These are phyloP conservation scores for Limonium bicolor DNA, from an alignment of 148 eudicot species.

Conservation along the genomic window DNA sequence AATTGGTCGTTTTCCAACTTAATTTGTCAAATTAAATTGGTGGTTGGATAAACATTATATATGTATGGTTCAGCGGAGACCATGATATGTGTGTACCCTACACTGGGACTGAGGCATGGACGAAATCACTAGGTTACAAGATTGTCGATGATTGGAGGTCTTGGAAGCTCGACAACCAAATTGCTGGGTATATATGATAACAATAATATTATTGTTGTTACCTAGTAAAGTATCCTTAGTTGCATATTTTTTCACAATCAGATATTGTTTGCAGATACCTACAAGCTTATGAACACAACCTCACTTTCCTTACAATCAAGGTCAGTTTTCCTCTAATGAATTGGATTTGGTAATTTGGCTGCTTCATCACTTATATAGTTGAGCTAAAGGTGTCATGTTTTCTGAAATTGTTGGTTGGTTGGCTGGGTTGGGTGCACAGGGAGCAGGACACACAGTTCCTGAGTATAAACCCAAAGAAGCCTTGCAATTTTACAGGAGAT, in stretches of 20 bases:
- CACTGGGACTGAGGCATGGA: slow-evolving; percentile 20
- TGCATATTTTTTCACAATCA: too few species aligned
- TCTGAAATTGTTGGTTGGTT: background rate
- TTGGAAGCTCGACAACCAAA: slow-evolving; percentile 13
- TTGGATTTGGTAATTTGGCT: too few species aligned
- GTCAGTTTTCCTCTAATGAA: slow-evolving; percentile 8
- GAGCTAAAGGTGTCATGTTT: background rate
- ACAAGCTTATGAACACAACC: slow-evolving; percentile 19
- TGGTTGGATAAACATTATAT: too few species aligned
- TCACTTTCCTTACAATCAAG: slow-evolving; percentile 23
- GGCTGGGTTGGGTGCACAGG: slow-evolving; percentile 7
- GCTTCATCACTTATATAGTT: background rate
- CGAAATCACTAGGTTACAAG: slow-evolving; percentile 15
- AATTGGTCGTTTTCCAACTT: too few species aligned
- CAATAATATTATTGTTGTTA: background rate
- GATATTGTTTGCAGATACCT: slow-evolving; percentile 14
- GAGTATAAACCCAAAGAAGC: slow-evolving; percentile 10
- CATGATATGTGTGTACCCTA: slow-evolving; percentile 24
- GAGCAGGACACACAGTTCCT: slow-evolving; percentile 11
- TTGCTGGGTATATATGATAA: slow-evolving; percentile 19
- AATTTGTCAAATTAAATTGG: too few species aligned
- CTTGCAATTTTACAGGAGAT: slow-evolving; percentile 5
- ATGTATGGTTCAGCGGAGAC: slow-evolving; percentile 15
- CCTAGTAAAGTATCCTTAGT: too few species aligned
- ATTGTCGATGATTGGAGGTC: slow-evolving; percentile 17